Evolutionary conservation across 2,329 filamentous ascomycete genomes (phyloP), one percentile per base, ranked within the genome.

Genomic region (Cephalotrichum gorgonifer): DNA sequence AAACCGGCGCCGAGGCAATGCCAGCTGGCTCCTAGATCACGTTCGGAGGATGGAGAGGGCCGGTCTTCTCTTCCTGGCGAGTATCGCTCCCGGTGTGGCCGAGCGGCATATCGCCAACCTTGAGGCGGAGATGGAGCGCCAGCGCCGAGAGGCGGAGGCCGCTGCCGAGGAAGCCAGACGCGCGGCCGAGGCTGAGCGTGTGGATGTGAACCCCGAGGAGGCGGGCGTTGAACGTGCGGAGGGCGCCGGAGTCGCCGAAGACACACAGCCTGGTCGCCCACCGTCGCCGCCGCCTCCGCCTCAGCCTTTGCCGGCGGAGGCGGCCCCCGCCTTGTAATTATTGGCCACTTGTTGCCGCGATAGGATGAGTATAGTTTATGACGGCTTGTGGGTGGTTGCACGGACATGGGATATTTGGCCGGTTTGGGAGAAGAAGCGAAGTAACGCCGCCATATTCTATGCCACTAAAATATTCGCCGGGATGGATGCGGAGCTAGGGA

Each of bases 41-140:
- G 61, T 75, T 5, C 69, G 79, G 50, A 67, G 77, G 11, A 57
- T 78, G 6, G 79, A 85, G 62, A 73, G 81, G 53, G 75, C 79
- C 17, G 70, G 76, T 0, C 70, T 84, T 15, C 66, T 85, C 23
- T 84, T 85, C 56, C 65, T 85, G 22, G 81, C 81, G 20, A 85
- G 81, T 58, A 73, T 85, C 52, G 78, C 80, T 2, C 81, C 81
- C 1, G 81, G 81, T 9, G 73, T 85, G 23, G 79, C 79, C 1
- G 81, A 85, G 62, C 68, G 79, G 44, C 81, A 85, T 53, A 83
- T 85, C 52, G 75, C 74, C 23, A 71, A 76, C 42, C 60, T 79
- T 2, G 76, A 79, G 55, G 74, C 72, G 4, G 71, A 76, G 49
- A 72, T 70, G 35, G 73, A 73, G 54, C 59, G 65, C 38, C 62